phyloP scores from a whole-genome alignment of 352 stramenopile genomes.

The Phytophthora pluvialis region DNA sequence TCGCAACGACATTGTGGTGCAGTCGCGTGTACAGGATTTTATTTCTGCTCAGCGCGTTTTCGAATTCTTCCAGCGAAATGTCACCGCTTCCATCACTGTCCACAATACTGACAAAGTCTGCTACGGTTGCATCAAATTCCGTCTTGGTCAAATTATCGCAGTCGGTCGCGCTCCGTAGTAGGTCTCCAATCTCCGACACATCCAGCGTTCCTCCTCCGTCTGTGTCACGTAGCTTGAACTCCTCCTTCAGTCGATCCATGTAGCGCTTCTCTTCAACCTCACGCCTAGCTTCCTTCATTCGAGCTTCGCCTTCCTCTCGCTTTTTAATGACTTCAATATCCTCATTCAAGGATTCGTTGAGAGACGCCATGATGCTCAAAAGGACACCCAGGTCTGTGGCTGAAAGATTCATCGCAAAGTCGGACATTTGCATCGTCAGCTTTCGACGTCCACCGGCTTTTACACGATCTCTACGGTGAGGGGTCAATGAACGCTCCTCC shows the following conservation, averaged over 20 bases:
- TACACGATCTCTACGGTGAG: conserved; percentile 42
- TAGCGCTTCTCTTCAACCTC: conserved; percentile 72
- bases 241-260: conserved; percentile 69
- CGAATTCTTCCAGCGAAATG: conserved; percentile 87
- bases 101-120: conserved; percentile 80
- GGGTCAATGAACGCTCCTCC: conserved; percentile 37
- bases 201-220: conserved; percentile 81
- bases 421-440: conserved; percentile 81
- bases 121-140: conserved; percentile 80
- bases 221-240: conserved; percentile 76
- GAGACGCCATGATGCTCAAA: conserved; percentile 68
- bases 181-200: conserved; percentile 61
- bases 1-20: conserved; percentile 61
- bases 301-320: conserved; percentile 48
- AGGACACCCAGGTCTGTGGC: conserved; percentile 81
- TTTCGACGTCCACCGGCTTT: conserved; percentile 67
- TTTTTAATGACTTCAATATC: conserved; percentile 67
- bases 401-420: conserved; percentile 87
- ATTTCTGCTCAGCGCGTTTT: conserved; percentile 67
- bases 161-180: conserved; percentile 73
- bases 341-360: conserved; percentile 79
- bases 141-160: conserved; percentile 75
- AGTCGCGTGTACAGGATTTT: conserved; percentile 75
- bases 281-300: conserved; percentile 57
- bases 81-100: conserved; percentile 84